Percentiles rank a stretch among this genome's conserved stretches.
These are phyloP conservation scores for Podospora tetraspora DNA, from an alignment of 495 filamentous ascomycete species.

Conservation along the genomic window DNA sequence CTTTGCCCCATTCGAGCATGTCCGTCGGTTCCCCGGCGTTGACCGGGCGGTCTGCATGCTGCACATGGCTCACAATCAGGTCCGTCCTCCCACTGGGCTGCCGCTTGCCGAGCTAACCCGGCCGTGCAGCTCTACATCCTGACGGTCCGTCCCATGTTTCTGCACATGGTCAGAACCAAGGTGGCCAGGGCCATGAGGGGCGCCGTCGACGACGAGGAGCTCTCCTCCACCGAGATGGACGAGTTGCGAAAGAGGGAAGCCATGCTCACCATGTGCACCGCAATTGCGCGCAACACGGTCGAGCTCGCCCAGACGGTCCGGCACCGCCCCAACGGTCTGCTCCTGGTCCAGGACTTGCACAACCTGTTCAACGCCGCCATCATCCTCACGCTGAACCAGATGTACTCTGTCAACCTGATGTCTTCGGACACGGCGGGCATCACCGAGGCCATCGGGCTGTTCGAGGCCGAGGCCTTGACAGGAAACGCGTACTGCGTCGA, in stretches of 20 bases:
- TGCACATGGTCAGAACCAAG: conserved; percentile 34
- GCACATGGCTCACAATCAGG: conserved; percentile 43
- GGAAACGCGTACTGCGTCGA: conserved; percentile 28
- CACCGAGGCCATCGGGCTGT: conserved; percentile 26
- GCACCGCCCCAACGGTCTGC: background rate
- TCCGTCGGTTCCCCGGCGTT: background rate
- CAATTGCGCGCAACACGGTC: conserved; percentile 33
- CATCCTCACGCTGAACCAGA: conserved; percentile 35
- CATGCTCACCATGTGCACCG: conserved; percentile 26
- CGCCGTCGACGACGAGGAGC: background rate
- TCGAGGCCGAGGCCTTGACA: conserved; percentile 22
- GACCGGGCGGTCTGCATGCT: conserved; percentile 32
- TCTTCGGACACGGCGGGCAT: conserved; percentile 23
- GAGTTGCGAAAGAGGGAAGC: conserved; percentile 7
- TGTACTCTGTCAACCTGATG: conserved; percentile 27
- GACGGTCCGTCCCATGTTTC: conserved; percentile 36
- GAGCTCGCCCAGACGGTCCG: conserved; percentile 28
- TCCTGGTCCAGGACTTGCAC: conserved; percentile 37
- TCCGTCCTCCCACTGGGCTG: background rate
- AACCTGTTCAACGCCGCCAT: conserved; percentile 43
- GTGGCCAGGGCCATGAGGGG: conserved; percentile 22
- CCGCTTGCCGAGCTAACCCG: conserved; percentile 6
- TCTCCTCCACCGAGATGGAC: background rate
- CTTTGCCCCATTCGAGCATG: no score
- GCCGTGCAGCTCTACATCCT: conserved; percentile 34